Base-by-base conservation (phyloP, 139 green algal species). In the Raphidocelis subcapitata region DNA sequence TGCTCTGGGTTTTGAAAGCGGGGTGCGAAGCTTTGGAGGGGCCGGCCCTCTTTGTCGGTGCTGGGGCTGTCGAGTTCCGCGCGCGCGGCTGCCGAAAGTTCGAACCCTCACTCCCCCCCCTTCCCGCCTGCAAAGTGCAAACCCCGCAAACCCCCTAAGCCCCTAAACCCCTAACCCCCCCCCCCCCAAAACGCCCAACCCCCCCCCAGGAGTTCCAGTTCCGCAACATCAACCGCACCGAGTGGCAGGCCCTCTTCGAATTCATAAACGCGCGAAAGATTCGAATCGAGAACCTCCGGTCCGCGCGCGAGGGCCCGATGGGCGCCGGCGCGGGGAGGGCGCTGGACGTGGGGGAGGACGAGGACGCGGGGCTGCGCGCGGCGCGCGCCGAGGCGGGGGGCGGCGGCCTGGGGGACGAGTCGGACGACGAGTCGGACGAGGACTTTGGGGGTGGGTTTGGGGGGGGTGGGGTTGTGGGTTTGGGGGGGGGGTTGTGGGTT, bases 211-310 rank as follows among this genome's bases (percentile, higher is more conserved):
- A 95, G 54, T 81, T 91, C 74, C 75, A 91, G 37, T 96, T 97
- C 79, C 81, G 95, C 18, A 87, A 87, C 86, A 98, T 99, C 75
- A 83, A 92, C 54, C 82, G 89, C 47, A 79, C 63, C 15, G 95
- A 99, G 82, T 98, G 92, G 89, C 79, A 90, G 74, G 93, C 92
- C 69, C 87, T 99, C 57, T 94, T 98, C 72, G 84, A 90, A 37
- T 99, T 96, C 80, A 89, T 99, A 84, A 82, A 89, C 41, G 83
- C 81, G 52, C 95, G 94, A 82, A 82, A 89, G 71, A 75, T 98
- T 49, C 83, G 72, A 47, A 90, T 98, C 49, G 92, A 95, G 62
- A 96, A 97, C 84, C 77, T 97, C 49, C 76, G 77, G 55, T 82
- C 92, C 69, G 91, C 87, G 3, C 79, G 89, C 63, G 69, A 77